Base-by-base conservation (phyloP, 108 stramenopile species). In the Conticribra weissflogii region DNA sequence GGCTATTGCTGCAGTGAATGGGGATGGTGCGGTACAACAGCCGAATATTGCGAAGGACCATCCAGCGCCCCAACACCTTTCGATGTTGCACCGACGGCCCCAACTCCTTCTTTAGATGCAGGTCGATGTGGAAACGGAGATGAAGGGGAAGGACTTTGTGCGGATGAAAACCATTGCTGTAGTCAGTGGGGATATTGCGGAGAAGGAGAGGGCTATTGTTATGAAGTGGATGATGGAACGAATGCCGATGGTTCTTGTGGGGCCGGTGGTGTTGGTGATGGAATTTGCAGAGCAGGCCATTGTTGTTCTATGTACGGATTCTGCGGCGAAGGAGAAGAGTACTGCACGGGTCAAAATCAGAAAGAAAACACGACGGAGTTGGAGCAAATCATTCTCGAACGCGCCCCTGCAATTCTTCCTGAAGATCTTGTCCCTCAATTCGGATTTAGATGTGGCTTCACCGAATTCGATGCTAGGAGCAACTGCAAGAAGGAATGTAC, bases 391-490 rank as follows among this genome's bases (percentile, higher is more conserved):
- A 30, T 59, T 24, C 30, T 59, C 23, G 44, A 70, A 12, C 21
- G 52, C 30, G 41, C 77, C 19, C 57, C 64, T 12, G 5, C 12
- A 12, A 41, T 41, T 12, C 58, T 78, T n/a, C 69, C 77, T 23
- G 30, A 47, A 23, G 46, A 58, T 48, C 64, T 78, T 3, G 8
- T 58, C 21, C 77, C 77, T 9, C 57, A 55, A n/a, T 71, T 71
- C 54, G 77, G 69, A 60, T 78, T 59, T 53, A 58, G 77, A 29
- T 78, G 77, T 28, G 77, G 77, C 54, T 17, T 46, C 18, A 66
- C 69, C 1, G 77, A 78, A 55, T 63, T 71, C 25, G 77, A 78
- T 54, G 77, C 77, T 30, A 58, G 77, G 41, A 78, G 77, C 31
- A 78, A 78, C 52, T 78, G 77, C 54, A 71, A 71, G 59, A 36